Percentiles rank a stretch among this genome's conserved stretches.
Evolutionary conservation across 176 grass and related monocot species (phyloP).

Genomic region (Aegilops sharonensis): DNA sequence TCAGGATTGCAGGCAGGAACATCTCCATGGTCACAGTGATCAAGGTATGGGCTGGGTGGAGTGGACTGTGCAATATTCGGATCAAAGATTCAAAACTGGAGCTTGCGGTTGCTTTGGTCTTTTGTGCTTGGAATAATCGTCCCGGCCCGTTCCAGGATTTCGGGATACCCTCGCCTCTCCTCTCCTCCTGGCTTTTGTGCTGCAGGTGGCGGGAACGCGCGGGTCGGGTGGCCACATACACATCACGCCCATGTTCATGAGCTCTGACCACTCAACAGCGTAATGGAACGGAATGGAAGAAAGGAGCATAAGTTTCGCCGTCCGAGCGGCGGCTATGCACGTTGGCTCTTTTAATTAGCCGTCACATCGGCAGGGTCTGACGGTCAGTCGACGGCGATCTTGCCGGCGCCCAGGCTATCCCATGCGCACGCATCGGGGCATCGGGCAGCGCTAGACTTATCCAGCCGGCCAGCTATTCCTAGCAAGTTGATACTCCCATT

Average conservation of each 20-base stretch:
- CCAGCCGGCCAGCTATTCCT: neutral
- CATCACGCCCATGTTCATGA: neutral
- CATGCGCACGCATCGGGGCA: no score
- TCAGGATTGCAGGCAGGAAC: conserved; percentile 12
- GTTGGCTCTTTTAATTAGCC: neutral
- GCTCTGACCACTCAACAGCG: neutral
- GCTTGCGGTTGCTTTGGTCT: neutral
- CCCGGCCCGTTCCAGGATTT: neutral
- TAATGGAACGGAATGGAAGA: neutral
- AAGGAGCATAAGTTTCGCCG: neutral
- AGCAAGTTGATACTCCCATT: neutral
- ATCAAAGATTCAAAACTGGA: neutral
- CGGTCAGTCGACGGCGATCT: neutral
- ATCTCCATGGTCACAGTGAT: conserved; percentile 10
- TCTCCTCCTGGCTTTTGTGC: neutral
- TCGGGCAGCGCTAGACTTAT: no score
- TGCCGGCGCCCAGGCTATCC: neutral
- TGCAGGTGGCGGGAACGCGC: neutral
- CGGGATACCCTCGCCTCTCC: no score
- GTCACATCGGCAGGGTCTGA: neutral
- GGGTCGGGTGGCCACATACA: neutral
- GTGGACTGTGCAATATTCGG: neutral
- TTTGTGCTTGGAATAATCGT: neutral
- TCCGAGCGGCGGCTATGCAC: conserved; percentile 10
- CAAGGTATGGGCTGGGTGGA: neutral